Percentiles rank a stretch among this genome's conserved stretches.
Evolutionary conservation across 306 rosid genomes (phyloP).

Genomic region (Rosa rugosa): DNA sequence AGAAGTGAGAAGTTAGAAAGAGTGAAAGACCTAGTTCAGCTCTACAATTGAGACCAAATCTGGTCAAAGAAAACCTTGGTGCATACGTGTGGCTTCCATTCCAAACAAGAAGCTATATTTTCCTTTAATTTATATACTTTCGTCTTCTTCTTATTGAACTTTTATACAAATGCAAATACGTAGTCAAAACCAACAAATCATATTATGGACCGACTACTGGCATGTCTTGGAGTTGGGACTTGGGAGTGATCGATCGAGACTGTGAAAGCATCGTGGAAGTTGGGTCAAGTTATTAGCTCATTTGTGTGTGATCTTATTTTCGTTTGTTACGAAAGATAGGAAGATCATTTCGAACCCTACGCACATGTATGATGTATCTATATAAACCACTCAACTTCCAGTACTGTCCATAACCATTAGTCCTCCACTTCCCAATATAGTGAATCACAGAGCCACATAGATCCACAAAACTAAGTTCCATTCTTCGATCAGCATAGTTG

Average conservation of each 20-base stretch:
- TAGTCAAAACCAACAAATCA: not conserved
- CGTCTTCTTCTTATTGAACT: not conserved
- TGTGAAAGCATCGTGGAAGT: not conserved
- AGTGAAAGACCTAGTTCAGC: not conserved
- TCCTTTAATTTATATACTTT: not conserved
- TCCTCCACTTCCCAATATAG: not conserved
- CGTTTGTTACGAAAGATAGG: not conserved
- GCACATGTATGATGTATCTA: too few relatives aligned
- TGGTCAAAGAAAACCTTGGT: not conserved
- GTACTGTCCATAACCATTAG: not conserved
- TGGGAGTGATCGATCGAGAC: not conserved
- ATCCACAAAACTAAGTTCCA: not conserved
- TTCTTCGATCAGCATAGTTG: not conserved
- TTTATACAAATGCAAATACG: not conserved
- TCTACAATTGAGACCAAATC: not conserved
- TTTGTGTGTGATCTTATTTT: not conserved
- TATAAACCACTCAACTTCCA: not conserved
- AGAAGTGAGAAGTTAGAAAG: not conserved
- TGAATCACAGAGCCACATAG: not conserved
- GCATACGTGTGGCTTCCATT: not conserved
- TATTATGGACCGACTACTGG: not conserved
- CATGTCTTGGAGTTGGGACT: not conserved
- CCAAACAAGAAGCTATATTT: not conserved
- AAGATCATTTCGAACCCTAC: not conserved
- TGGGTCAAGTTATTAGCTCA: not conserved